A percentile compares a stretch with the other conserved stretches of the same genome.
These are phyloP conservation scores for Salix exigua DNA, from an alignment of 345 rosid genomes.

Conservation along the genomic window DNA sequence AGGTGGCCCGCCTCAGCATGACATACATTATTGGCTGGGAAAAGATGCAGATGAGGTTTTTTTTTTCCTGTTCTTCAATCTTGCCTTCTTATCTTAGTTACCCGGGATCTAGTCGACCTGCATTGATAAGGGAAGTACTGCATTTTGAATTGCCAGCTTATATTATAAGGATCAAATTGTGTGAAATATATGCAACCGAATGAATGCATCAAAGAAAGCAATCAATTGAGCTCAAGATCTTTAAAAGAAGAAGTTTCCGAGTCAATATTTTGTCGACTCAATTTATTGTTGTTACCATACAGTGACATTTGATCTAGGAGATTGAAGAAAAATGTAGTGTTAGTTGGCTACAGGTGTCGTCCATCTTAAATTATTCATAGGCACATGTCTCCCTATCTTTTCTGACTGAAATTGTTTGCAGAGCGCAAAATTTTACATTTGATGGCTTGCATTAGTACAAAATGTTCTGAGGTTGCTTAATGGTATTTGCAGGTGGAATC, in stretches of 20 bases:
- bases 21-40: conserved; percentile 86
- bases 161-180: neutral
- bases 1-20: conserved; percentile 50
- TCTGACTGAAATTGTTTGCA: neutral
- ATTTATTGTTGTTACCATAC: neutral
- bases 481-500: conserved; percentile 57
- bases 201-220: neutral
- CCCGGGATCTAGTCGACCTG: too few species aligned
- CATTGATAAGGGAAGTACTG: too few species aligned
- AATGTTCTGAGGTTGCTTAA: conserved; percentile 9
- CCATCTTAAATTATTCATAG: neutral
- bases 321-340: neutral
- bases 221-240: neutral
- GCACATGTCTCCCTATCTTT: neutral
- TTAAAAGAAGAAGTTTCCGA: too few species aligned
- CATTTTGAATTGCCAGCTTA: too few species aligned
- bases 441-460: conserved; percentile 4
- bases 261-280: neutral
- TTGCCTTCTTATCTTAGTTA: neutral
- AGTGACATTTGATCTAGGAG: neutral
- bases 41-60: conserved; percentile 58
- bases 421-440: neutral
- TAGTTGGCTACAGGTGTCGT: neutral
- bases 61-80: neutral
- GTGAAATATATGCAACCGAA: neutral